Evolutionary conservation across 2,329 filamentous ascomycete species (phyloP).

Genomic region (Fusarium buxicola): DNA sequence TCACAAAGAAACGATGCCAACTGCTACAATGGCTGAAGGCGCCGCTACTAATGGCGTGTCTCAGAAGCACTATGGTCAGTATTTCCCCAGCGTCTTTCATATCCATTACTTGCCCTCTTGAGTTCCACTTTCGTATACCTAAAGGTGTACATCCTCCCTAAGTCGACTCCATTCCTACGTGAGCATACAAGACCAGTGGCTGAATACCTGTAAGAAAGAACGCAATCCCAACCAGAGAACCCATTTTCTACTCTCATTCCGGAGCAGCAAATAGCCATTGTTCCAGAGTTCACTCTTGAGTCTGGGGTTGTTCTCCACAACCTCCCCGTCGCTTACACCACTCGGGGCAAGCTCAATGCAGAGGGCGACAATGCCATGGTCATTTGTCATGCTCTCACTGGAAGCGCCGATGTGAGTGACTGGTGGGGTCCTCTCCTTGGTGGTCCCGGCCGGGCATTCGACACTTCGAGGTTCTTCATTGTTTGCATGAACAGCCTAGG

Average conservation of each 20-base stretch:
- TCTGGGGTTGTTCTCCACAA: slow-evolving; percentile 87
- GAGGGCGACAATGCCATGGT: slow-evolving; percentile 76
- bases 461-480: slow-evolving; percentile 85
- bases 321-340: slow-evolving; percentile 76
- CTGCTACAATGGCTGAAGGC: slow-evolving; percentile 43
- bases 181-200: slow-evolving; percentile 57
- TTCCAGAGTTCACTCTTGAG: slow-evolving; percentile 92
- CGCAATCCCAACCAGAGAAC: slow-evolving; percentile 83
- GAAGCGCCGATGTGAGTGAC: slow-evolving; percentile 85
- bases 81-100: slow-evolving; percentile 12
- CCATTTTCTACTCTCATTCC: slow-evolving; percentile 88
- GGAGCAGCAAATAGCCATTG: slow-evolving; percentile 85
- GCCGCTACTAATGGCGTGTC: slow-evolving; percentile 29
- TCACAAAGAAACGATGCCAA: slow-evolving; percentile 24
- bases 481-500: slow-evolving; percentile 88
- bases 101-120: not conserved
- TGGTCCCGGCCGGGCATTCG: slow-evolving; percentile 81
- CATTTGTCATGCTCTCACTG: slow-evolving; percentile 86
- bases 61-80: slow-evolving; percentile 49
- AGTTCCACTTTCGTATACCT: not conserved
- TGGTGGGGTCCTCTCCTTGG: slow-evolving; percentile 90
- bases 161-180: not conserved
- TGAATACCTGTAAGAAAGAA: slow-evolving; percentile 77
- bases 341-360: slow-evolving; percentile 69
- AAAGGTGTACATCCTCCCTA: not conserved